These are phyloP conservation scores for Suillus subaureus DNA, from an alignment of 768 basidiomycete genomes.

Conservation along the genomic window DNA sequence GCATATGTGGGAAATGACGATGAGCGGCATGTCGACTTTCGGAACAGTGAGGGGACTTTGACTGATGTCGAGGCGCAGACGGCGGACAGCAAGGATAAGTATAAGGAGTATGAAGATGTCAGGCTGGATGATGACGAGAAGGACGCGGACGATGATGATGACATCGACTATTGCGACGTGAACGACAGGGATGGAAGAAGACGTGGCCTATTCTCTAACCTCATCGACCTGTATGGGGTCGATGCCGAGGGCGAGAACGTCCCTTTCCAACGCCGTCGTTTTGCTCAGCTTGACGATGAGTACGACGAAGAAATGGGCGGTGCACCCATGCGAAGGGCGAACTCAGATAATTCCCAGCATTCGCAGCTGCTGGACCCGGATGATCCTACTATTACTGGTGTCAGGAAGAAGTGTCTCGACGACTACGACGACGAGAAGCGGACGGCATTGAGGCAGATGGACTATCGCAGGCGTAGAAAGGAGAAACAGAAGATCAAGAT, in stretches of 20 bases:
- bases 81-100: constrained; percentile 1
- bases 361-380: constrained; percentile 68
- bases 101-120: constrained; percentile 24
- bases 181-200: constrained; percentile 27
- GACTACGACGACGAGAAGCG: constrained; percentile 66
- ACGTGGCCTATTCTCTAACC: constrained; percentile 31
- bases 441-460: constrained; percentile 62
- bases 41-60: constrained; percentile 27
- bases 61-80: constrained; percentile 27
- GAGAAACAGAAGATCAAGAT: constrained; percentile 65
- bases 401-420: constrained; percentile 49
- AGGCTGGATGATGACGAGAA: constrained; percentile 12
- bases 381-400: constrained; percentile 70
- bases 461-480: constrained; percentile 68
- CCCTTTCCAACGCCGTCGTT: constrained; percentile 9
- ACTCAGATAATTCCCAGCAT: constrained; percentile 49
- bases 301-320: constrained; percentile 12
- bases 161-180: constrained; percentile 14
- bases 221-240: constrained; percentile 34
- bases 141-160: neutral
- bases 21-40: constrained; percentile 42
- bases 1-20: constrained; percentile 35
- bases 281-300: constrained; percentile 12
- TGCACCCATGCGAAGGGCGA: constrained; percentile 31
- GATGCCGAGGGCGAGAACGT: constrained; percentile 9